These are phyloP conservation scores for Sporisorium reilianum DNA, from an alignment of 1,284 basidiomycete species.

Conservation along the genomic window DNA sequence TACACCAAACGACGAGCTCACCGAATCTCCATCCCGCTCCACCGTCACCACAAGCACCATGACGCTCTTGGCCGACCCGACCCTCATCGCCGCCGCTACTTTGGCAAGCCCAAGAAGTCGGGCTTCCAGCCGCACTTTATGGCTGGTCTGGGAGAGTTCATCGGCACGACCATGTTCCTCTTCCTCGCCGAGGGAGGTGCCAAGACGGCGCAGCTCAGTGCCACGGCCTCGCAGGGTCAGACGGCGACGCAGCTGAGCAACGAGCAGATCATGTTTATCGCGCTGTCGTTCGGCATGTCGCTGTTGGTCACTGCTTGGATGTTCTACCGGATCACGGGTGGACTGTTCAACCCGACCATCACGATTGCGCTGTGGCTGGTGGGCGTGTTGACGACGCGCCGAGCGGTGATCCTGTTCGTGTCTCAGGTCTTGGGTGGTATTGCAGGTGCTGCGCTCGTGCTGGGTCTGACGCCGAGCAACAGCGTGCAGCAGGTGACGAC, in stretches of 20 bases:
- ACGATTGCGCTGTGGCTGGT: constrained; percentile 72
- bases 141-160: constrained; percentile 44
- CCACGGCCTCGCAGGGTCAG: constrained; percentile 18
- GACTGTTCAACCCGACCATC: constrained; percentile 73
- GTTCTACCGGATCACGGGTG: constrained; percentile 80
- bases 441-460: constrained; percentile 38
- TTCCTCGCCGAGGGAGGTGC: constrained; percentile 55
- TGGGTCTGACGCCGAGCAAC: constrained; percentile 39
- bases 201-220: constrained; percentile 45
- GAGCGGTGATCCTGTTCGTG: constrained; percentile 70
- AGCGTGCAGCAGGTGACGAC: constrained; percentile 67
- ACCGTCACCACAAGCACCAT: constrained; percentile 10
- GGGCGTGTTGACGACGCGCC: constrained; percentile 70
- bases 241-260: constrained; percentile 33
- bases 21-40: not conserved
- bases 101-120: constrained; percentile 32
- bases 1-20: not conserved
- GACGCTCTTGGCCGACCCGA: not conserved
- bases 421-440: constrained; percentile 57
- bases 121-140: constrained; percentile 44
- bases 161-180: constrained; percentile 55
- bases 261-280: constrained; percentile 58
- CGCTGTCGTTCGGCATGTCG: constrained; percentile 54
- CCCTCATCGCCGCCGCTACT: constrained; percentile 10
- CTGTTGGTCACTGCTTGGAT: constrained; percentile 73